These are phyloP conservation scores for Aristolochia fimbriata DNA, from an alignment of 164 flowering plant genomes.

Conservation along the genomic window DNA sequence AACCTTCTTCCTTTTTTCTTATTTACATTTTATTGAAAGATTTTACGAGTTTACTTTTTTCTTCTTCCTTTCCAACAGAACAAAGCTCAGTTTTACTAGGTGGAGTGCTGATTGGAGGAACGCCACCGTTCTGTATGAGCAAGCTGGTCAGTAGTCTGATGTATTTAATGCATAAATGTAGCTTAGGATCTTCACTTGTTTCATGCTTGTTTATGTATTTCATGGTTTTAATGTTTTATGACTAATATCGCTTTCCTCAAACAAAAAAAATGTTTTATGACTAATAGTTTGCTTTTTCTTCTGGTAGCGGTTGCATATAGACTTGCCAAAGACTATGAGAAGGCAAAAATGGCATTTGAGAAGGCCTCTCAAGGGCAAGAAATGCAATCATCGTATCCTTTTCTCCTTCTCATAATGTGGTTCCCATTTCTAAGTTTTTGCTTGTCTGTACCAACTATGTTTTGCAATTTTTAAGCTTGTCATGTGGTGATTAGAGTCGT, in stretches of 20 bases:
- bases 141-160: slow-evolving; percentile 57
- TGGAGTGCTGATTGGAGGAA: slow-evolving; percentile 96
- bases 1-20: background rate
- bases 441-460: too few species aligned
- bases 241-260: slow-evolving; percentile 1
- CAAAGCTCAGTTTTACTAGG: slow-evolving; percentile 76
- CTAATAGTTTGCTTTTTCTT: slow-evolving; percentile 6
- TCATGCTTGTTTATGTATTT: background rate
- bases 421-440: too few species aligned
- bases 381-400: slow-evolving; percentile 90
- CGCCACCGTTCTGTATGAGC: slow-evolving; percentile 75
- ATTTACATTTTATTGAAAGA: background rate
- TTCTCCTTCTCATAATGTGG: background rate
- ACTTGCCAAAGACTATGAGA: slow-evolving; percentile 52
- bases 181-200: background rate
- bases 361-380: slow-evolving; percentile 95
- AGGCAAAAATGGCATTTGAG: slow-evolving; percentile 79
- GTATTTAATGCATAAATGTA: background rate
- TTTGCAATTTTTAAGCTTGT: too few species aligned
- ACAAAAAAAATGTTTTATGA: background rate
- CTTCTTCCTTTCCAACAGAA: slow-evolving; percentile 27
- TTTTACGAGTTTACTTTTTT: background rate
- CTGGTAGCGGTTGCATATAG: slow-evolving; percentile 56
- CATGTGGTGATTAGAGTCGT: too few species aligned
- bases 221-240: background rate